Evolutionary conservation across 495 filamentous ascomycete species (phyloP).

Genomic region (Podospora pseudoanserina): DNA sequence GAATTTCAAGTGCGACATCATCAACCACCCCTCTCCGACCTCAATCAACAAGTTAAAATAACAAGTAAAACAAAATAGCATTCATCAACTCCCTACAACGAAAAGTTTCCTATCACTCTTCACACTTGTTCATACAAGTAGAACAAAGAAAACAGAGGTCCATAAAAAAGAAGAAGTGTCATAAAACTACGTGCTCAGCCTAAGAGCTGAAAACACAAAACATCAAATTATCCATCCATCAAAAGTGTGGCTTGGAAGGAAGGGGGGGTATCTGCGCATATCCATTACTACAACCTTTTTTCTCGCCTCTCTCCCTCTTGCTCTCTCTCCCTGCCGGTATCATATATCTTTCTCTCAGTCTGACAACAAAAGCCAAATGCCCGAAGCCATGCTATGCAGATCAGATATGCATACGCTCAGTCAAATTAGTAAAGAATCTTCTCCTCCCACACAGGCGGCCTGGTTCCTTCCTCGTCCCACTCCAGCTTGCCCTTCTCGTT

Average conservation of each 20-base stretch:
- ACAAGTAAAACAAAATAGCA: not conserved
- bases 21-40: not conserved
- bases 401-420: not conserved
- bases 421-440: conserved; percentile 53
- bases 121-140: not conserved
- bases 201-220: not conserved
- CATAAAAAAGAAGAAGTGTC: not conserved
- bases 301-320: not conserved
- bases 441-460: conserved; percentile 77
- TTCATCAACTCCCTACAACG: too few species aligned
- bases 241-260: not conserved
- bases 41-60: not conserved
- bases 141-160: not conserved
- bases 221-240: not conserved
- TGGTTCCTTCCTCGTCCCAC: conserved; percentile 68
- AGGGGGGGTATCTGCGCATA: not conserved
- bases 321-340: not conserved
- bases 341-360: not conserved
- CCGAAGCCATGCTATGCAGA: not conserved
- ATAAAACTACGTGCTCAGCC: not conserved
- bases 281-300: not conserved
- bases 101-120: too few species aligned
- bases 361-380: not conserved
- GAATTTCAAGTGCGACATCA: too few species aligned
- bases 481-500: conserved; percentile 74